Percentiles rank a stretch among this genome's conserved stretches.
Conservation (phyloP, 768 basidiomycete genomes). For the Pluteus cervinus region DNA sequence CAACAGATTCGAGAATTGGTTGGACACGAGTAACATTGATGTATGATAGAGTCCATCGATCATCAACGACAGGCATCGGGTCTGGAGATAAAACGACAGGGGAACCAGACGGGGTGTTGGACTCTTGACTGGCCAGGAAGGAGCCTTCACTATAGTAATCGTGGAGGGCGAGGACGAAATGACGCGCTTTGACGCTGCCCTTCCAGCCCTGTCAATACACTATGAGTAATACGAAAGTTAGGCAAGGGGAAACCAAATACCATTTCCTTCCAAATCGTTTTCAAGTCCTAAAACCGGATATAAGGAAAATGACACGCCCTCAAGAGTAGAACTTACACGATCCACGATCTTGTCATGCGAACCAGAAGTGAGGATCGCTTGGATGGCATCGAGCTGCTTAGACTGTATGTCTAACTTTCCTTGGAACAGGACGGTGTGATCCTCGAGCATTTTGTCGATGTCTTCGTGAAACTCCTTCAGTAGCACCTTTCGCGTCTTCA, state of each 20-base stretch:
- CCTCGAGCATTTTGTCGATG: constrained; percentile 27
- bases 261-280: constrained; percentile 48
- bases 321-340: constrained; percentile 17
- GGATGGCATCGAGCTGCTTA: constrained; percentile 31
- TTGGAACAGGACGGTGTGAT: constrained; percentile 38
- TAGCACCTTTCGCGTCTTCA: constrained; percentile 21
- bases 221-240: constrained; percentile 41
- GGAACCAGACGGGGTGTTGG: constrained; percentile 7
- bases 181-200: constrained; percentile 14
- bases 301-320: not conserved
- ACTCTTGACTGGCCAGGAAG: not conserved
- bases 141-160: too few species aligned
- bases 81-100: constrained; percentile 10
- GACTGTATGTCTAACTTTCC: constrained; percentile 41
- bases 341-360: constrained; percentile 40
- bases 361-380: constrained; percentile 31
- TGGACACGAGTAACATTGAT: constrained; percentile 34
- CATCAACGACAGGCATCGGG: constrained; percentile 22
- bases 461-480: constrained; percentile 30
- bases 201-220: constrained; percentile 33
- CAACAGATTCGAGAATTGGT: constrained; percentile 33
- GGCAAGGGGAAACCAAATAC: constrained; percentile 43
- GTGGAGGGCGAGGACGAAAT: constrained; percentile 6
- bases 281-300: constrained; percentile 37
- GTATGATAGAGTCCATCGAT: constrained; percentile 34